Conservation (phyloP, 768 basidiomycete species). For the Cystobasidium tubakii region DNA sequence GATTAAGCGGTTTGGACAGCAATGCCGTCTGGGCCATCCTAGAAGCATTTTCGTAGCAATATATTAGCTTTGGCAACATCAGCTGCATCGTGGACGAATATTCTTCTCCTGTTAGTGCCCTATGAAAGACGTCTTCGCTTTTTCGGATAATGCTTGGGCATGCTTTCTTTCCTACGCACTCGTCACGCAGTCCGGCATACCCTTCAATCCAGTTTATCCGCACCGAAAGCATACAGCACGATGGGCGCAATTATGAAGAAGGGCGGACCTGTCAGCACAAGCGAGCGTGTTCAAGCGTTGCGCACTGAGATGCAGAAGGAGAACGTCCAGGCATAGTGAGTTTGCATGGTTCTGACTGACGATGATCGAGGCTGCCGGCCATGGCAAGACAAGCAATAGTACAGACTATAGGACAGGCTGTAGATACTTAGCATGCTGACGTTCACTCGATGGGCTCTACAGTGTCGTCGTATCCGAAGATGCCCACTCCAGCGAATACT, state of each 20-base stretch:
- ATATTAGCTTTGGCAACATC: background rate
- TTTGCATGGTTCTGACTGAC: slow-evolving; percentile 6
- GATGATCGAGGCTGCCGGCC: background rate
- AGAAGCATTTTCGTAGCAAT: background rate
- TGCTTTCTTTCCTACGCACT: background rate
- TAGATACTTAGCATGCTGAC: background rate
- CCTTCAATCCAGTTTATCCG: background rate
- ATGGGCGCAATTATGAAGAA: slow-evolving; percentile 37
- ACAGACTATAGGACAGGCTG: background rate
- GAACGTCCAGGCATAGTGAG: slow-evolving; percentile 60
- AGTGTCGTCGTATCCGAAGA: slow-evolving; percentile 85
- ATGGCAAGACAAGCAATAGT: background rate
- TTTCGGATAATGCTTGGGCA: background rate
- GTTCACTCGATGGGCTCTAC: background rate
- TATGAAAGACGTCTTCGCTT: background rate
- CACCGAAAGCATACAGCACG: background rate
- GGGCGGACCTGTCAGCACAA: slow-evolving; percentile 53
- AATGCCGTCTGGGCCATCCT: background rate
- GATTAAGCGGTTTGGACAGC: background rate
- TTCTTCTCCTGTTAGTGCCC: background rate
- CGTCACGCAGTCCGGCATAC: background rate
- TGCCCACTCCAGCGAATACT: slow-evolving; percentile 62
- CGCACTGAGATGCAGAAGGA: slow-evolving; percentile 64
- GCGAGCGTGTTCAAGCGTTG: slow-evolving; percentile 60
- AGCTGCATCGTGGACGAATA: background rate